These are phyloP conservation scores for Talaromyces pinophilus DNA, from an alignment of 2,329 filamentous ascomycete species.

Conservation along the genomic window DNA sequence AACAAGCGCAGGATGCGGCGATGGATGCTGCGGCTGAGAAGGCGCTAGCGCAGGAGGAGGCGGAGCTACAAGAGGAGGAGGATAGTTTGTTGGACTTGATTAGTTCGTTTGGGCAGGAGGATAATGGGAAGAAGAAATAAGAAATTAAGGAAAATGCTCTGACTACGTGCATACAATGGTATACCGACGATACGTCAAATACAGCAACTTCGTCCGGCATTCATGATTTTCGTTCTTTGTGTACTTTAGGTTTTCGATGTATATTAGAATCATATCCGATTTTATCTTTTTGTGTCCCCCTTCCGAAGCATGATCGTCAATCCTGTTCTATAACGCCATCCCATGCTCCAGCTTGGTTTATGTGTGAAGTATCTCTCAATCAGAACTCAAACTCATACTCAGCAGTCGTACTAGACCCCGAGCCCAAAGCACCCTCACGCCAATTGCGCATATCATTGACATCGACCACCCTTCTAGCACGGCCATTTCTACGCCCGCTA, in stretches of 20 bases:
- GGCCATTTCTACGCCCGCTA: background rate
- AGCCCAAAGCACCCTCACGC: background rate
- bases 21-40: slow-evolving; percentile 42
- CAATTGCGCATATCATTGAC: background rate
- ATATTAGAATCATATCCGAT: slow-evolving; percentile 11
- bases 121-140: slow-evolving; percentile 31
- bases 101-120: slow-evolving; percentile 50
- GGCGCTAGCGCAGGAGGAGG: slow-evolving; percentile 50
- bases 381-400: background rate
- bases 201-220: slow-evolving; percentile 1
- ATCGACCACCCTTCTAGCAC: background rate
- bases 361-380: background rate
- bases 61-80: slow-evolving; percentile 48
- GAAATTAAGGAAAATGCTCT: too few relatives aligned
- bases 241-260: background rate
- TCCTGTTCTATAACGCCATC: background rate
- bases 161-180: background rate
- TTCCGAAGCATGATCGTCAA: background rate
- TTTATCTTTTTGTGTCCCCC: background rate
- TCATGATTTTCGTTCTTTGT: background rate
- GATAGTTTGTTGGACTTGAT: slow-evolving; percentile 62
- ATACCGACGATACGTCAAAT: background rate
- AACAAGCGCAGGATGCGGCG: slow-evolving; percentile 37
- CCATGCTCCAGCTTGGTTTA: background rate
- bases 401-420: background rate